Conservation (phyloP, 345 rosid genomes). For the Syzygium oleosum region DNA sequence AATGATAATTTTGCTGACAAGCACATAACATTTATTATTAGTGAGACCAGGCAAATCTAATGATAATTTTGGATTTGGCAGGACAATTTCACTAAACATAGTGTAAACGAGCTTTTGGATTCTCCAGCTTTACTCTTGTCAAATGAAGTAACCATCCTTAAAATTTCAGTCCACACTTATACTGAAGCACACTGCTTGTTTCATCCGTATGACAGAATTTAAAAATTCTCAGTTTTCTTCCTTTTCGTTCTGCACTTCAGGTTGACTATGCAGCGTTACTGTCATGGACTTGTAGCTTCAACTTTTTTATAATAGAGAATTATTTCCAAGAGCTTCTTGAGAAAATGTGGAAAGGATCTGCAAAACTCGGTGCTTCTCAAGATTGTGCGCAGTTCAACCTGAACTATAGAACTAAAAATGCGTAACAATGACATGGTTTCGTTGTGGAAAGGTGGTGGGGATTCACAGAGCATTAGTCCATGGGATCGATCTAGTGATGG, state of each 20-base stretch:
- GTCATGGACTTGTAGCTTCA: not conserved
- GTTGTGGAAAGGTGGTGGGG: not conserved
- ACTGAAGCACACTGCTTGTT: too few relatives aligned
- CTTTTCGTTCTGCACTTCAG: rapidly evolving
- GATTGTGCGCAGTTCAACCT: not conserved
- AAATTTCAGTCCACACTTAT: too few relatives aligned
- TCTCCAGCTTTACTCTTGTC: too few relatives aligned
- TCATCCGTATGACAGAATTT: too few relatives aligned
- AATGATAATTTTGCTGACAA: too few relatives aligned
- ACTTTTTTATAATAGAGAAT: not conserved
- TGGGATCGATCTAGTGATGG: not conserved
- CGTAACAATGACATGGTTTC: not conserved
- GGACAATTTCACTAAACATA: too few relatives aligned
- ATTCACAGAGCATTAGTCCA: not conserved
- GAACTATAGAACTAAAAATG: not conserved
- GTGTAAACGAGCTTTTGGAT: too few relatives aligned
- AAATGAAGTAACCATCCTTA: too few relatives aligned
- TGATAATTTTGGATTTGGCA: too few relatives aligned
- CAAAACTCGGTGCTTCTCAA: not conserved
- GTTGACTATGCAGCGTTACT: not conserved
- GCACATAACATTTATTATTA: too few relatives aligned
- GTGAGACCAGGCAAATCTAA: too few relatives aligned
- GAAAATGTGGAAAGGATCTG: not conserved
- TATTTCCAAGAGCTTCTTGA: not conserved
- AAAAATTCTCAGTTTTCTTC: too few relatives aligned